A percentile compares a stretch with the other conserved stretches of the same genome.
phyloP scores from a whole-genome alignment of 2,329 filamentous ascomycete genomes.

The Talaromyces sp. region DNA sequence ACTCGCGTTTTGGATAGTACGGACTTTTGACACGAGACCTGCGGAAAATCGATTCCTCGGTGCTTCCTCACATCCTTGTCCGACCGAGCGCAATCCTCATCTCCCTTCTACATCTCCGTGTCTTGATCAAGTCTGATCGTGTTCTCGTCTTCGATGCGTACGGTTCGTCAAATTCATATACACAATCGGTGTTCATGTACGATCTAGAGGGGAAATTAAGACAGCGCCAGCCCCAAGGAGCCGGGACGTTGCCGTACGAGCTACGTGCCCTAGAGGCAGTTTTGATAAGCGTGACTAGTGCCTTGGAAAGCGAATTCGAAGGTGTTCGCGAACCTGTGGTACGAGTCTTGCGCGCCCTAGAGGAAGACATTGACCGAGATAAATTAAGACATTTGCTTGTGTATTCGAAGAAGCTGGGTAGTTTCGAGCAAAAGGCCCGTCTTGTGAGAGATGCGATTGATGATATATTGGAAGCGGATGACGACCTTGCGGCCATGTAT shows the following conservation, averaged over 20 bases:
- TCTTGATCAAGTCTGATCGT: conserved; percentile 89
- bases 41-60: conserved; percentile 94
- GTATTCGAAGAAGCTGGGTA: conserved; percentile 90
- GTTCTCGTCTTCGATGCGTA: conserved; percentile 96
- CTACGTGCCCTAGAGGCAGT: conserved; percentile 95
- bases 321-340: conserved; percentile 90
- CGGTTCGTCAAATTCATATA: conserved; percentile 88
- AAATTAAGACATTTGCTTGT: conserved; percentile 88
- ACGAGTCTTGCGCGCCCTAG: conserved; percentile 78
- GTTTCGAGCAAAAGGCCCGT: conserved; percentile 95
- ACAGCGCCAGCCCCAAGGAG: conserved; percentile 59
- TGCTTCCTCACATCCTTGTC: conserved; percentile 90
- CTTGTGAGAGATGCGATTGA: conserved; percentile 92
- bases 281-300: conserved; percentile 85
- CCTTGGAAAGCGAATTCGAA: conserved; percentile 90
- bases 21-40: conserved; percentile 89
- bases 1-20: conserved; percentile 55
- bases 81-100: conserved; percentile 90
- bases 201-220: conserved; percentile 89
- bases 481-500: conserved; percentile 93
- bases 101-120: conserved; percentile 92
- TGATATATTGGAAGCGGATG: conserved; percentile 90
- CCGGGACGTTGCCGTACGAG: conserved; percentile 76
- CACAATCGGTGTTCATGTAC: conserved; percentile 96
- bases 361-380: conserved; percentile 94